These are phyloP conservation scores for Angophora floribunda DNA, from an alignment of 345 rosid genomes.

Conservation along the genomic window DNA sequence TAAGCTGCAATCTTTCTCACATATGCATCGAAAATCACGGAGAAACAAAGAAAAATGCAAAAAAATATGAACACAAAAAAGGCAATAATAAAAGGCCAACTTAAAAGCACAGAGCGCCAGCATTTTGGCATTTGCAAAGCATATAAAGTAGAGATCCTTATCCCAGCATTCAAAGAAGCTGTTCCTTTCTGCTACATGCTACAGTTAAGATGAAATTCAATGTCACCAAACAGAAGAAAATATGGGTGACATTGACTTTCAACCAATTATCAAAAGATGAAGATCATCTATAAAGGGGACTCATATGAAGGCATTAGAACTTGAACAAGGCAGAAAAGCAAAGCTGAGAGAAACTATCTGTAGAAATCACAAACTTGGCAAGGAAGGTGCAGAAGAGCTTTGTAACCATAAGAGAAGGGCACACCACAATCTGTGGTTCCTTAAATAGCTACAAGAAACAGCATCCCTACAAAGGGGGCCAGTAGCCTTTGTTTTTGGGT, in stretches of 20 bases:
- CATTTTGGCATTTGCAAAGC: background rate
- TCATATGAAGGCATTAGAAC: background rate
- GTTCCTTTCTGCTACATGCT: background rate
- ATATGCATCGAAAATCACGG: background rate
- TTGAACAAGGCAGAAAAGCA: background rate
- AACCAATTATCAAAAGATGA: background rate
- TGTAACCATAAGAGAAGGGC: background rate
- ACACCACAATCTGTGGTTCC: background rate
- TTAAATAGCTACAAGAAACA: background rate
- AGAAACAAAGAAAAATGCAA: background rate
- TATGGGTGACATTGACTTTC: background rate
- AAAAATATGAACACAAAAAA: background rate
- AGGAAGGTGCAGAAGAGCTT: background rate
- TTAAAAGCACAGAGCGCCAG: background rate
- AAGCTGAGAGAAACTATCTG: background rate
- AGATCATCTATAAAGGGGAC: background rate
- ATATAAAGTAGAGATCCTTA: background rate
- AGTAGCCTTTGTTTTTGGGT: background rate
- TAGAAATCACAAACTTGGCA: background rate
- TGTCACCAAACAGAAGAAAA: background rate
- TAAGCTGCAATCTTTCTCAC: background rate
- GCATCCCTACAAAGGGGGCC: background rate
- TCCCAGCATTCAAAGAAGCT: background rate
- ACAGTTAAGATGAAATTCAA: background rate
- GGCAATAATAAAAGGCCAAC: background rate